phyloP scores from a whole-genome alignment of 176 grass and related monocot species.

The Triticum turgidum region DNA sequence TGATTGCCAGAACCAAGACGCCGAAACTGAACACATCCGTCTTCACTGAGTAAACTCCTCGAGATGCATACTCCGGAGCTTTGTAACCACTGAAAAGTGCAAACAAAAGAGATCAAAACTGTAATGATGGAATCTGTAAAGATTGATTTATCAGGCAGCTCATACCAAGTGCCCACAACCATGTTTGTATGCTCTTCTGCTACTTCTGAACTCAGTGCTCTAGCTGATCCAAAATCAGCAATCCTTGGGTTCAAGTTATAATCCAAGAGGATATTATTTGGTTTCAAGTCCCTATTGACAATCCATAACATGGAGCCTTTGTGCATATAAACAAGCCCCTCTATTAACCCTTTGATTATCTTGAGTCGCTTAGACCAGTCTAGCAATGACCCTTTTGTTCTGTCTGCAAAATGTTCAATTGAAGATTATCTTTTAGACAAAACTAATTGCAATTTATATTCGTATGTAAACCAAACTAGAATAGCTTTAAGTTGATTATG shows the following conservation, averaged over 20 bases:
- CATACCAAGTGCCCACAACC: slow-evolving; percentile 43
- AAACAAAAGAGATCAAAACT: not conserved
- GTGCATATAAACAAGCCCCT: slow-evolving; percentile 42
- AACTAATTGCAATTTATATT: not conserved
- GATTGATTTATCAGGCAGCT: not conserved
- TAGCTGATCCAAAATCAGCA: slow-evolving; percentile 35
- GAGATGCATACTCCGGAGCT: slow-evolving; percentile 38
- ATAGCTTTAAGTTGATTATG: not conserved
- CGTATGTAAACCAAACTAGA: not conserved
- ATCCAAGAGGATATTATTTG: slow-evolving; percentile 31
- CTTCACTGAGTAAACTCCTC: slow-evolving; percentile 34
- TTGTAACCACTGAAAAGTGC: slow-evolving; percentile 31
- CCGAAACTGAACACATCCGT: slow-evolving; percentile 47
- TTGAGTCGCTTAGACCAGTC: slow-evolving; percentile 31
- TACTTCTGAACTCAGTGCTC: slow-evolving; percentile 24
- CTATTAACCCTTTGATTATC: slow-evolving; percentile 27
- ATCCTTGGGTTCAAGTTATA: slow-evolving; percentile 31
- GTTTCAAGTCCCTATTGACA: slow-evolving; percentile 36
- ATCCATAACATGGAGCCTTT: slow-evolving; percentile 24
- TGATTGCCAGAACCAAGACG: slow-evolving; percentile 30
- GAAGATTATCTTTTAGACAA: not conserved
- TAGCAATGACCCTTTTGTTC: not conserved
- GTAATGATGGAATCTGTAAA: not conserved
- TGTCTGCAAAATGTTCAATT: slow-evolving; percentile 2
- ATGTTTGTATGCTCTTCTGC: slow-evolving; percentile 11